Evolutionary conservation across 176 grass and related monocot species (phyloP), one percentile per base, ranked within the genome.

Genomic region (Phragmites australis): DNA sequence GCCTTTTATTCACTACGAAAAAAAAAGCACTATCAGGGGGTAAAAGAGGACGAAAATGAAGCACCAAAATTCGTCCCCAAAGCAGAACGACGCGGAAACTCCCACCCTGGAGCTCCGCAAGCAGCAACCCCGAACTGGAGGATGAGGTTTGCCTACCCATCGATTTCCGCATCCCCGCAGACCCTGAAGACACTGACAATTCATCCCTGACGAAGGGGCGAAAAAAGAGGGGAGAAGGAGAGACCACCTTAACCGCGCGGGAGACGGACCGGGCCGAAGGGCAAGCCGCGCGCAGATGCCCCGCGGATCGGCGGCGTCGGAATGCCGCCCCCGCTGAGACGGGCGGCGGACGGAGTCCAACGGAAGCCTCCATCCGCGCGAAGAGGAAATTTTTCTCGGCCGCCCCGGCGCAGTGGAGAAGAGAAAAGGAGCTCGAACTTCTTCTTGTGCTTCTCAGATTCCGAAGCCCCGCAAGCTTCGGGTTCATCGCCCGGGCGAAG

Each of bases 211-310:
- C 56, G 8, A 64, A 7, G 13, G 43, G 43, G 19, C 12, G 45
- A 23, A 34, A 50, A 12, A 49, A 10, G 72, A 58, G 22, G 2
- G 27, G 59, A 41, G 40, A 43, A 13, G 23, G 19, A 6, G 18
- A 65, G 23, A 80, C 4, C 44, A 97, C 88, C 85, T 88, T 76
- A 81, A 77, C 78, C 51, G 75, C 76, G 57, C 83, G 77, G 70
- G 72, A 1, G n/a, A 21, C 23, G 17, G 77, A 42, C 23, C 53
- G 83, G 9, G 16, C 29, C 22, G 26, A 74, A 26, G n/a, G 39
- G 57, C 37, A 72, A 34, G 66, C 17, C 8, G 10, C 15, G 60
- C 19, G 6, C 3, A 14, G 69, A 14, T 47, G 77, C 51, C 7
- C 7, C 21, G 29, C 39, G 64, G 77, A 65, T 34, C 63, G 44